Evolutionary conservation across 805 yeast genomes (phyloP).

Genomic region (Cyberlindnera suaveolens): DNA sequence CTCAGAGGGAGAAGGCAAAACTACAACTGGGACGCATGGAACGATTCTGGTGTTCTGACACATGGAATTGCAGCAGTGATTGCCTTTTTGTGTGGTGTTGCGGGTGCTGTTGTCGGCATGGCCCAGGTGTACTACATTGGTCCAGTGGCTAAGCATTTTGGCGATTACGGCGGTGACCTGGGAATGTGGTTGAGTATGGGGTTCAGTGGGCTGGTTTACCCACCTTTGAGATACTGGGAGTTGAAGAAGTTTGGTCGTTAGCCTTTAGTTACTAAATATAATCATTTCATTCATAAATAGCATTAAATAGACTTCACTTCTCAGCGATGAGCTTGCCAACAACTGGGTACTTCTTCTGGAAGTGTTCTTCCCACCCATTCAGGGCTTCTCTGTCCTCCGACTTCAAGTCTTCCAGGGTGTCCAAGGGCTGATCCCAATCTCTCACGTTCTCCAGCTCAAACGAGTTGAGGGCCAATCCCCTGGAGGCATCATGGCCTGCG

Average conservation of each 20-base stretch:
- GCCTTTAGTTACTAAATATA: neutral
- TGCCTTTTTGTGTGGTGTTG: slow-evolving; percentile 64
- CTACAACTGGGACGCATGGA: slow-evolving; percentile 75
- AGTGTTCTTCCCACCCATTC: slow-evolving; percentile 81
- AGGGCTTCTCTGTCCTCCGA: slow-evolving; percentile 59
- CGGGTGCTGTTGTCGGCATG: slow-evolving; percentile 86
- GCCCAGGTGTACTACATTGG: slow-evolving; percentile 81
- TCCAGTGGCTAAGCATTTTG: slow-evolving; percentile 58
- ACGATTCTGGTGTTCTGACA: slow-evolving; percentile 53
- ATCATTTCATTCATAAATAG: neutral
- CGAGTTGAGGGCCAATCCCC: slow-evolving; percentile 86
- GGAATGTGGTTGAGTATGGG: slow-evolving; percentile 80
- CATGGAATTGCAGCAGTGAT: slow-evolving; percentile 65
- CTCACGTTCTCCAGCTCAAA: slow-evolving; percentile 66
- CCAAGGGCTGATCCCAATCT: slow-evolving; percentile 72
- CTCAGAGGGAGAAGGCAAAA: slow-evolving; percentile 30
- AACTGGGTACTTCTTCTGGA: slow-evolving; percentile 71
- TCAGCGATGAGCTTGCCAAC: slow-evolving; percentile 65
- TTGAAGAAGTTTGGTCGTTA: slow-evolving; percentile 46
- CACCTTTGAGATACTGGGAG: slow-evolving; percentile 60
- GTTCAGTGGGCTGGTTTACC: slow-evolving; percentile 58
- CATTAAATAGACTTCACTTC: neutral
- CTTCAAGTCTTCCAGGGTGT: slow-evolving; percentile 55
- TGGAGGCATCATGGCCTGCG: slow-evolving; percentile 93
- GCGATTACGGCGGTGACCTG: slow-evolving; percentile 69